Percentiles rank a stretch among this genome's conserved stretches.
These are phyloP conservation scores for Rhodotorula sp. DNA, from an alignment of 1,284 basidiomycete genomes.

Conservation along the genomic window DNA sequence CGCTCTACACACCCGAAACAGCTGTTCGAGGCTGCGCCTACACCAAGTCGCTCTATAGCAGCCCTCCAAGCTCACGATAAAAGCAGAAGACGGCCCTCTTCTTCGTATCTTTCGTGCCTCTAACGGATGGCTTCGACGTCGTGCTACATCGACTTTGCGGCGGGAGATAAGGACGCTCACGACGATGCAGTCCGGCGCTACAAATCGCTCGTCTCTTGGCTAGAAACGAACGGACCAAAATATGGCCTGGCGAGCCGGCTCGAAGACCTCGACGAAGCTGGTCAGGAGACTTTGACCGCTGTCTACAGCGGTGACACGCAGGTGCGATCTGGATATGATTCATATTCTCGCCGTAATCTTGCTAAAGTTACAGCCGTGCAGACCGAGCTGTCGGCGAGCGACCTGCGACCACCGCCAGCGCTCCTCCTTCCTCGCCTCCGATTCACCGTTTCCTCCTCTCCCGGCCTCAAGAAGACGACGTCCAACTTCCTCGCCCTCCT, in stretches of 20 bases:
- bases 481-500: constrained; percentile 57
- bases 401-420: constrained; percentile 31
- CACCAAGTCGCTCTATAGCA: too few species aligned
- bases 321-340: constrained; percentile 8
- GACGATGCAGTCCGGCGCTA: not conserved
- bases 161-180: constrained; percentile 16
- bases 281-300: constrained; percentile 27
- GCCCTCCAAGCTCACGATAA: too few species aligned
- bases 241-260: constrained; percentile 30
- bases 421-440: constrained; percentile 36
- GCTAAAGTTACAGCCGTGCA: not conserved
- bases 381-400: not conserved
- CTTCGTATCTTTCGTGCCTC: not conserved
- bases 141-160: constrained; percentile 34
- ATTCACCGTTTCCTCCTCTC: constrained; percentile 40
- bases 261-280: constrained; percentile 28
- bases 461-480: constrained; percentile 55
- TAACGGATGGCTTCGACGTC: not conserved
- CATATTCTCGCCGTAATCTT: fast-evolving
- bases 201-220: constrained; percentile 23
- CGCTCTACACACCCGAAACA: too few species aligned
- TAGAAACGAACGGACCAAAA: constrained; percentile 21
- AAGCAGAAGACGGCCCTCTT: too few species aligned
- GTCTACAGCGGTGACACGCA: constrained; percentile 30
- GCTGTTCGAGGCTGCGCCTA: too few species aligned